These are phyloP conservation scores for Colletotrichum caudatum DNA, from an alignment of 2,329 filamentous ascomycete species.

Conservation along the genomic window DNA sequence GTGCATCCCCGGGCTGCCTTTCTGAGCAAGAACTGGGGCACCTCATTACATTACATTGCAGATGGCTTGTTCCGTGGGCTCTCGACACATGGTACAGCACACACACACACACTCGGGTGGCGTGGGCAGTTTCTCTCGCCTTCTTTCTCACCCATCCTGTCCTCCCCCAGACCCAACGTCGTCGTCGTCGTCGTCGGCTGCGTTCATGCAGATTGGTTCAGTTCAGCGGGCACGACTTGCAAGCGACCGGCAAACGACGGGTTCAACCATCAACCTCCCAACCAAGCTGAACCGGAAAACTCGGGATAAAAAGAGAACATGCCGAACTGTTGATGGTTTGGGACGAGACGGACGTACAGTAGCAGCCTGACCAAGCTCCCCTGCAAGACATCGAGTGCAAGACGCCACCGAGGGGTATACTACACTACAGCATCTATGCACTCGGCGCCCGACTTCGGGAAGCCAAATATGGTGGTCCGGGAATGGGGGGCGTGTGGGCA, in stretches of 20 bases:
- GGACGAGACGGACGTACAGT: background rate
- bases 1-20: background rate
- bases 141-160: background rate
- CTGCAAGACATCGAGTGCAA: constrained; percentile 3
- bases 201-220: constrained; percentile 6
- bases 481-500: background rate
- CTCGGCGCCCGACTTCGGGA: constrained; percentile 11
- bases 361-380: background rate
- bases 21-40: constrained; percentile 10
- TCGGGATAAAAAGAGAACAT: background rate
- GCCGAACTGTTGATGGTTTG: background rate
- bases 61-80: background rate
- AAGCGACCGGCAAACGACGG: background rate
- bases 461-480: constrained; percentile 23
- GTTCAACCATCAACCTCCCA: background rate
- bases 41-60: background rate
- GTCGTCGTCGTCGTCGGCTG: background rate
- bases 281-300: background rate
- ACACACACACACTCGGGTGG: background rate
- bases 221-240: constrained; percentile 5
- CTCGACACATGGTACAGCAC: background rate
- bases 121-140: background rate
- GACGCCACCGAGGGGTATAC: background rate
- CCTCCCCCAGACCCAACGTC: background rate
- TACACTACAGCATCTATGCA: background rate